Base-by-base conservation (phyloP, 2,329 filamentous ascomycete genomes). In the Curvularia lunata region DNA sequence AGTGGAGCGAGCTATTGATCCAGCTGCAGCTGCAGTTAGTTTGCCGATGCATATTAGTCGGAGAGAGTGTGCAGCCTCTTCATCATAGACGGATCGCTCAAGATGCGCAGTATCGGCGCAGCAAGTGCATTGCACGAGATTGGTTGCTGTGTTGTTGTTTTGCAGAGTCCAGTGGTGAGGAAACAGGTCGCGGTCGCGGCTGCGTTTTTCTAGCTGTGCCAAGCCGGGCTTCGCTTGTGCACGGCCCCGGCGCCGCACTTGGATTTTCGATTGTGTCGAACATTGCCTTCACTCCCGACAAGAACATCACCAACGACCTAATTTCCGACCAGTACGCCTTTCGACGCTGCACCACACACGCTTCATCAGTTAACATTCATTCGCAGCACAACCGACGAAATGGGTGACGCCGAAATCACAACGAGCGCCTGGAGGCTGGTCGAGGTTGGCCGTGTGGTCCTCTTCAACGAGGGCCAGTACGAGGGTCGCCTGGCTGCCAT, bases 381-480 rank as follows among this genome's bases (percentile, higher is more conserved):
- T 47, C 55, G 59, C 64, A 77, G 72, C 68, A 74, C 68, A 71
- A 69, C 64, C 69, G 72, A 74, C 74, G 77, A 76, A 78, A 80
- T 80, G 78, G 77, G 78, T 76, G 78, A 80, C 77, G 77, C 75
- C 69, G 73, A 78, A 64, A 79, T 82, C 70, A 80, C 76, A 72
- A 79, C 80, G 69, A 81, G 77, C 75, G 65, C 70, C 66, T 78
- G 92, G 92, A 93, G 93, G 86, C 87, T 92, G 83, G 93, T 99
- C 81, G 93, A 99, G 89, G 91, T 97, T 82, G 95, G 95, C 88
- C 92, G 95, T 81, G 88, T 99, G 79, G 90, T 97, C 81, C 88
- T 96, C 81, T 89, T 98, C 85, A 90, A 91, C 82, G 84, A 86
- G 79, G 90, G 92, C 78, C 88, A 89, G 75, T 91, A 84, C 85